Evolutionary conservation across 164 flowering plant genomes (phyloP).

Genomic region (Santalum album): DNA sequence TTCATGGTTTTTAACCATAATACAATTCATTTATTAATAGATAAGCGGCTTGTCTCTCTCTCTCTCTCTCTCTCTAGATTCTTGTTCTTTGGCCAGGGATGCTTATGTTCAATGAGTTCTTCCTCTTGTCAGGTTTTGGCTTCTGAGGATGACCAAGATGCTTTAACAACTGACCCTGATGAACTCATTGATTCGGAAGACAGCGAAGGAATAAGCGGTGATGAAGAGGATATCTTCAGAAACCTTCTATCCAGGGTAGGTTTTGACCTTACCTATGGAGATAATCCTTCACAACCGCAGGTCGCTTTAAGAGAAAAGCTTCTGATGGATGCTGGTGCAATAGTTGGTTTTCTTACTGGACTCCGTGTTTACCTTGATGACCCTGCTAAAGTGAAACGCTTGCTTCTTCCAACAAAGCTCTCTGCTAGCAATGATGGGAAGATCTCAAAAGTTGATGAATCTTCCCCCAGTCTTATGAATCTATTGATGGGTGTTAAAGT

Average conservation of each 20-base stretch:
- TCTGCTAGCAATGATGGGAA: conserved; percentile 70
- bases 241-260: conserved; percentile 94
- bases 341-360: conserved; percentile 95
- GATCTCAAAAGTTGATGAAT: conserved; percentile 45
- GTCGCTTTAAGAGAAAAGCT: conserved; percentile 92
- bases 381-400: conserved; percentile 92
- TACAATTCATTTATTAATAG: no score
- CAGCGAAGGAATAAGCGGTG: conserved; percentile 95
- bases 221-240: conserved; percentile 94
- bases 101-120: conserved; percentile 6
- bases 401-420: conserved; percentile 93
- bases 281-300: conserved; percentile 92
- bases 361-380: conserved; percentile 99
- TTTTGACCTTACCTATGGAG: conserved; percentile 90
- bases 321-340: conserved; percentile 98
- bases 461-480: conserved; percentile 94
- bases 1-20: no score
- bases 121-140: conserved; percentile 66
- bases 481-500: conserved; percentile 99
- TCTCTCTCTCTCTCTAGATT: no score
- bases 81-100: no score
- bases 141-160: conserved; percentile 97
- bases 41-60: no score
- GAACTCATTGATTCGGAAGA: conserved; percentile 96
- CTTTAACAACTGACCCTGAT: conserved; percentile 94